Conservation (phyloP, 345 rosid species). For the Ceriops zippeliana region DNA sequence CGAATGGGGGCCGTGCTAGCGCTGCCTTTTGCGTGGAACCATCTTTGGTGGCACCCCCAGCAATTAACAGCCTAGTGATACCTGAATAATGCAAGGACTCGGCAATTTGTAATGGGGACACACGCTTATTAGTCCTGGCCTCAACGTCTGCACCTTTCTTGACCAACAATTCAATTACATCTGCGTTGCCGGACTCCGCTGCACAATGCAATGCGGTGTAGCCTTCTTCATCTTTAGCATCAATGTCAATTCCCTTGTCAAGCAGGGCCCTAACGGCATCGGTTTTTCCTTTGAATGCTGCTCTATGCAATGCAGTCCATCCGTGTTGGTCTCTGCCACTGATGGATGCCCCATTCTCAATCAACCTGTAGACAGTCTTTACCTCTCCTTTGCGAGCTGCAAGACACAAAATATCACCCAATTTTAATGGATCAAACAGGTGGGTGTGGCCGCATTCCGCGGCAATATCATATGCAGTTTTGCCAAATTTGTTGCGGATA, state of each 20-base stretch:
- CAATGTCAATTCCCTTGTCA: conserved; percentile 50
- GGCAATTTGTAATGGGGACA: conserved; percentile 46
- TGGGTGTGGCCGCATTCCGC: conserved; percentile 45
- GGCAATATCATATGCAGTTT: conserved; percentile 48
- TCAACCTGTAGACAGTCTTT: conserved; percentile 30
- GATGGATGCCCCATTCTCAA: conserved; percentile 49
- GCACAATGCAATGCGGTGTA: conserved; percentile 69
- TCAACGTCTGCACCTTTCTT: conserved; percentile 54
- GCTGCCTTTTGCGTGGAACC: conserved; percentile 1
- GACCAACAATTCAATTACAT: conserved; percentile 50
- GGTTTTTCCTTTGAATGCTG: conserved; percentile 47
- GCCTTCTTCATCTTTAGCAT: conserved; percentile 55
- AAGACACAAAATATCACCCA: conserved; percentile 46
- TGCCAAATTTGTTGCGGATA: conserved; percentile 40
- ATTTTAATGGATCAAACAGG: conserved; percentile 44
- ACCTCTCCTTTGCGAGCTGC: conserved; percentile 57
- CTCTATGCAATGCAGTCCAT: conserved; percentile 67
- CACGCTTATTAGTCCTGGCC: conserved; percentile 48
- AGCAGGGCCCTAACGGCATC: conserved; percentile 41
- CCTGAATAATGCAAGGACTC: conserved; percentile 53
- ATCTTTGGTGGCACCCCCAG: conserved; percentile 42
- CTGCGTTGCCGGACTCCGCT: conserved; percentile 50
- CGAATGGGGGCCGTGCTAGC: conserved; percentile 3
- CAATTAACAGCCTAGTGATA: conserved; percentile 45
- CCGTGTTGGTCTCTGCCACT: conserved; percentile 56